phyloP scores from a whole-genome alignment of 495 filamentous ascomycete genomes.

The Talaromyces proteolyticus region DNA sequence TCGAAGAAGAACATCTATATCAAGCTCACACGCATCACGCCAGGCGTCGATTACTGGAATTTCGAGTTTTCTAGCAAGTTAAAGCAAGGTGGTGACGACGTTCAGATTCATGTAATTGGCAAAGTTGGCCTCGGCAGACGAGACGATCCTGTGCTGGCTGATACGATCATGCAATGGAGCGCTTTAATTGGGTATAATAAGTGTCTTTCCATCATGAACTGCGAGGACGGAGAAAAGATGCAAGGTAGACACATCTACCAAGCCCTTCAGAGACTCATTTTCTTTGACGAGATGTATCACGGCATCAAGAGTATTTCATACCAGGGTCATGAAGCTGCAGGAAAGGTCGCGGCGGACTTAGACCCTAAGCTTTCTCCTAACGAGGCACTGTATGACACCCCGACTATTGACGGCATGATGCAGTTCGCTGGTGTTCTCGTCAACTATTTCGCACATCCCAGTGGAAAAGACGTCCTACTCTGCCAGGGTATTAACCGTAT shows the following conservation, averaged over 20 bases:
- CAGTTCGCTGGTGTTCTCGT: slow-evolving; percentile 48
- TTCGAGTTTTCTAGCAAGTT: slow-evolving; percentile 3
- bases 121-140: slow-evolving; percentile 20
- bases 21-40: slow-evolving; percentile 1
- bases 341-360: slow-evolving; percentile 13
- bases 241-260: slow-evolving; percentile 4
- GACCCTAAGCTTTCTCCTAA: slow-evolving; percentile 11
- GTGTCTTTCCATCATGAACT: slow-evolving; percentile 9
- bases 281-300: slow-evolving; percentile 5
- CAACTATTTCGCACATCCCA: slow-evolving; percentile 39
- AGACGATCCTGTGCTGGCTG: slow-evolving; percentile 15
- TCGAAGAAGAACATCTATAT: slow-evolving; percentile 2
- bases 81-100: not conserved
- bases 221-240: slow-evolving; percentile 4
- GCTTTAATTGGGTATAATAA: slow-evolving; percentile 28
- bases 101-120: slow-evolving; percentile 21
- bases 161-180: slow-evolving; percentile 36
- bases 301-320: slow-evolving; percentile 5
- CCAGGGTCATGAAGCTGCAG: slow-evolving; percentile 19
- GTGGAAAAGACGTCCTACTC: slow-evolving; percentile 19
- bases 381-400: slow-evolving; percentile 31
- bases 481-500: slow-evolving; percentile 13
- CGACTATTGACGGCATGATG: slow-evolving; percentile 34
- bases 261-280: slow-evolving; percentile 2
- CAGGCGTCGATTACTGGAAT: not conserved